phyloP scores from a whole-genome alignment of 345 rosid genomes.

The Sonneratia caseolaris region DNA sequence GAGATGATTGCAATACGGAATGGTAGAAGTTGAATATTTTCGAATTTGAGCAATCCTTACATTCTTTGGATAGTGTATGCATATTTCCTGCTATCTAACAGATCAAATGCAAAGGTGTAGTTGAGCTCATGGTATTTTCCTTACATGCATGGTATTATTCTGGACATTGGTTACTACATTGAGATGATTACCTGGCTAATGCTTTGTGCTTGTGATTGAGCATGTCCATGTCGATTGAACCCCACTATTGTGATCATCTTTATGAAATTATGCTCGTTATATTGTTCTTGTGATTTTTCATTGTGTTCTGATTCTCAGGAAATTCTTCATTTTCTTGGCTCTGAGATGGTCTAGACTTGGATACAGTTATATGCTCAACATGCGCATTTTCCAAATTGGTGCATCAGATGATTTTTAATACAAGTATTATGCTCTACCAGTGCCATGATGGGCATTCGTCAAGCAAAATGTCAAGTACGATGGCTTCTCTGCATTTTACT shows the following conservation, averaged over 20 bases:
- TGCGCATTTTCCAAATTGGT: constrained; percentile 30
- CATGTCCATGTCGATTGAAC: neutral
- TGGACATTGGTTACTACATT: neutral
- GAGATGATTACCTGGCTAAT: neutral
- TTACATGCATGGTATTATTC: neutral
- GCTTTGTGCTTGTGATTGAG: neutral
- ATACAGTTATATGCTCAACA: constrained; percentile 38
- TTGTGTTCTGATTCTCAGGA: constrained; percentile 15
- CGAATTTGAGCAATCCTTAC: neutral
- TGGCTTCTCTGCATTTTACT: constrained; percentile 35
- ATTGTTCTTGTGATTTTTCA: neutral
- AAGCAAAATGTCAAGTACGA: constrained; percentile 23
- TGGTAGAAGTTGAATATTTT: neutral
- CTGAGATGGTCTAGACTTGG: constrained; percentile 14
- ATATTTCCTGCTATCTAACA: neutral
- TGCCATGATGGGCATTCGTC: constrained; percentile 68
- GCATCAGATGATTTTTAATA: constrained; percentile 60
- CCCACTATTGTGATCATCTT: neutral
- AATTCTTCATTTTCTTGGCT: constrained; percentile 15
- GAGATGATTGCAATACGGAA: neutral
- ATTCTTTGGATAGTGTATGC: neutral
- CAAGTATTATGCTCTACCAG: constrained; percentile 47
- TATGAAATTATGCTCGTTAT: no score
- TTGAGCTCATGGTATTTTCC: neutral
- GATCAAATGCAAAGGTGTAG: neutral